These are phyloP conservation scores for Cyclanthera cordifolia DNA, from an alignment of 306 rosid genomes.

Conservation along the genomic window DNA sequence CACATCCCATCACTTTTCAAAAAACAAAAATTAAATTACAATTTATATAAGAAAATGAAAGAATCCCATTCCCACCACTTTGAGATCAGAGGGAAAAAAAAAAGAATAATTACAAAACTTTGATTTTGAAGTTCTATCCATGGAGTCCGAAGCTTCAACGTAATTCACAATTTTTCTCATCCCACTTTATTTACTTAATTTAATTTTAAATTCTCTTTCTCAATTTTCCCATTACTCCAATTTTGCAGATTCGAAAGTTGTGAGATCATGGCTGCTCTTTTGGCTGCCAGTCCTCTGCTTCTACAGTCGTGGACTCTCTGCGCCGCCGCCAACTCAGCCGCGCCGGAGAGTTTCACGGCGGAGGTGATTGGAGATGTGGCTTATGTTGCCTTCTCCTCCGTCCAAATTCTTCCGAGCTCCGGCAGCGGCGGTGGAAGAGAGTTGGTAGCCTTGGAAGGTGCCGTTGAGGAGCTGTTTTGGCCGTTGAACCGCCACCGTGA, in stretches of 20 bases:
- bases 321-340: slow-evolving; percentile 31
- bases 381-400: slow-evolving; percentile 57
- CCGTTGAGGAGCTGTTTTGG: slow-evolving; percentile 19
- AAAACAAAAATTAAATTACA: too few relatives aligned
- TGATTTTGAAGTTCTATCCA: neutral
- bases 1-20: too few relatives aligned
- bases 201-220: neutral
- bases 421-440: slow-evolving; percentile 19
- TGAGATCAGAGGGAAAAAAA: neutral
- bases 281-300: slow-evolving; percentile 61
- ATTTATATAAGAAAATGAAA: too few relatives aligned
- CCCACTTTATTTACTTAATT: neutral
- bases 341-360: slow-evolving; percentile 23
- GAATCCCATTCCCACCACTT: too few relatives aligned
- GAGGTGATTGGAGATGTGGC: slow-evolving; percentile 31
- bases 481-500: slow-evolving; percentile 22
- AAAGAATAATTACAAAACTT: neutral
- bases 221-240: neutral
- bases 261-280: slow-evolving; percentile 52
- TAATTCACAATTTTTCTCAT: neutral
- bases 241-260: slow-evolving; percentile 54
- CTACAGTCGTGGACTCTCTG: slow-evolving; percentile 70
- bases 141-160: slow-evolving; percentile 9
- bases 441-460: slow-evolving; percentile 29
- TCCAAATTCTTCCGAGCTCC: slow-evolving; percentile 17